phyloP scores from a whole-genome alignment of 2,329 filamentous ascomycete species.

The Fusarium guadeloupense region DNA sequence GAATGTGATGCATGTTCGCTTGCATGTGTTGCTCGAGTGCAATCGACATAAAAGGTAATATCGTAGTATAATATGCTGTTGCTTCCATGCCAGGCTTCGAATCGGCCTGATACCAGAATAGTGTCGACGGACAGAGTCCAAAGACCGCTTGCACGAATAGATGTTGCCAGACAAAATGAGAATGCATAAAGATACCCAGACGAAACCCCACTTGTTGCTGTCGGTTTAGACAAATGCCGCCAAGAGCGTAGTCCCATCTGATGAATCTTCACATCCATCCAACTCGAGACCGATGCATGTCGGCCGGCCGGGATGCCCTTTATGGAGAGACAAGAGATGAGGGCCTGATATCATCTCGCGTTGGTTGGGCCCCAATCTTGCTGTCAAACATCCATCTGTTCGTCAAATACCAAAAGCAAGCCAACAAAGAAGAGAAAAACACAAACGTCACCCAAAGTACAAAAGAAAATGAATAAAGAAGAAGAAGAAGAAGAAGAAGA shows the following conservation, averaged over 20 bases:
- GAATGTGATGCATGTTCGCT: constrained; percentile 12
- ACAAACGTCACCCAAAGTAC: constrained; percentile 6
- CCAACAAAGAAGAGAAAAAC: constrained; percentile 2
- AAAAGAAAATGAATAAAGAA: constrained; percentile 12
- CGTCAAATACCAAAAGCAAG: constrained; percentile 21
- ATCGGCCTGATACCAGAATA: neutral
- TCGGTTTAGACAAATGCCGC: neutral
- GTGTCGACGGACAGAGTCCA: neutral
- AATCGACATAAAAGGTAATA: constrained; percentile 6
- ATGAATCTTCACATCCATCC: neutral
- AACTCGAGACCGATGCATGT: neutral
- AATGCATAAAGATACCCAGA: neutral
- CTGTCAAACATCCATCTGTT: constrained; percentile 3
- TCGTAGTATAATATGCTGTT: constrained; percentile 13
- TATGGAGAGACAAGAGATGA: neutral
- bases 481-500: constrained; percentile 4
- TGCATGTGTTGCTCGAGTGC: constrained; percentile 6
- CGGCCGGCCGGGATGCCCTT: neutral
- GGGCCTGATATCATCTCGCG: neutral
- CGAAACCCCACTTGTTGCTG: constrained; percentile 4
- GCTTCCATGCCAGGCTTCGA: neutral
- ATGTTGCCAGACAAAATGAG: constrained; percentile 1
- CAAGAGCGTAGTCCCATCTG: neutral
- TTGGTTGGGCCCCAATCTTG: neutral
- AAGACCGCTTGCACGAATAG: neutral